These are phyloP conservation scores for Vitis labrusca DNA, from an alignment of 164 flowering plant genomes.

Conservation along the genomic window DNA sequence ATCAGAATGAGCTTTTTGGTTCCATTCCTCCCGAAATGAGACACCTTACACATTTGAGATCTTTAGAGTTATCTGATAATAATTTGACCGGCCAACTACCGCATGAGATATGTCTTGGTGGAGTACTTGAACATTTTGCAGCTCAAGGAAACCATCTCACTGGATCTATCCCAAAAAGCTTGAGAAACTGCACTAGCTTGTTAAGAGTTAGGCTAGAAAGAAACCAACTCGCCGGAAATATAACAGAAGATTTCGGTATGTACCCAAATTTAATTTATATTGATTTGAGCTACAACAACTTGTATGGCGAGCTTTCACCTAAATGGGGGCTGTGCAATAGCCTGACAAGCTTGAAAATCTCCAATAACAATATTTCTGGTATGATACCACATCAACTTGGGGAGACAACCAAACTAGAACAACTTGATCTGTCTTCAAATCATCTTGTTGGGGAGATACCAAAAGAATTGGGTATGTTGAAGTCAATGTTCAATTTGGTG, in stretches of 20 bases:
- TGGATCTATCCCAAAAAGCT: background rate
- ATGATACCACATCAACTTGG: background rate
- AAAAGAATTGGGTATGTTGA: too few species aligned
- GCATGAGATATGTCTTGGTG: background rate
- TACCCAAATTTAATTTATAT: slow-evolving; percentile 4
- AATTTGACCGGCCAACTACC: background rate
- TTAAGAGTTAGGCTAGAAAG: background rate
- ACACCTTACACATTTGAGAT: background rate
- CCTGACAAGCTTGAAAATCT: background rate
- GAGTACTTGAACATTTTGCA: background rate
- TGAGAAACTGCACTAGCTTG: slow-evolving; percentile 11
- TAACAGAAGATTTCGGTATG: slow-evolving; percentile 3
- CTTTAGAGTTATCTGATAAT: background rate
- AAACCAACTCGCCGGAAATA: background rate
- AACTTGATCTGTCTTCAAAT: too few species aligned
- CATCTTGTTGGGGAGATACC: too few species aligned
- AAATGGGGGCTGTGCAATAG: background rate
- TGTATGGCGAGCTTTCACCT: background rate
- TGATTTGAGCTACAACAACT: background rate
- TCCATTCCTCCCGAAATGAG: background rate
- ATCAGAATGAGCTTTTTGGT: too few species aligned
- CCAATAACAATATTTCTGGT: background rate
- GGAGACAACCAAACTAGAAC: background rate
- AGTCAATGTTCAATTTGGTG: too few species aligned
- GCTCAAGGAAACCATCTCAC: background rate